Base-by-base conservation (phyloP, 2,329 filamentous ascomycete genomes). In the Colletotrichum cordylinicola region DNA sequence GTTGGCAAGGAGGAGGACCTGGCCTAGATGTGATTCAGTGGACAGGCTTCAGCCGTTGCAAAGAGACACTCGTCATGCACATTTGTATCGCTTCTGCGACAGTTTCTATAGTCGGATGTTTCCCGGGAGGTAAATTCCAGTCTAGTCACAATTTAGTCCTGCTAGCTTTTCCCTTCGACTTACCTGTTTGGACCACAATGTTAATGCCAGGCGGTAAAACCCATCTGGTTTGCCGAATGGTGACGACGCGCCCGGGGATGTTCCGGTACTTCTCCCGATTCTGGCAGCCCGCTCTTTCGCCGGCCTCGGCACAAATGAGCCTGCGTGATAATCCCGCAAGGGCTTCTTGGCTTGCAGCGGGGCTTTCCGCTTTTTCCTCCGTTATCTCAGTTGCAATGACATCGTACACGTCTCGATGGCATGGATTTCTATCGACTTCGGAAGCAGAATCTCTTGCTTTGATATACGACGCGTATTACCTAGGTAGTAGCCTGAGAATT, bases 1-100 rank as follows among this genome's bases (percentile, higher is more conserved):
- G 29, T 35, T 16, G 43, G 5, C 4, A 67, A 67, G 29, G 65
- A 67, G 10, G 65, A 67, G 13, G 65, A 67, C 6, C 56, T 67
- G 65, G 65, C 65, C 35, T 66, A 24, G 24, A 24, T 24, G 24
- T 24, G 24, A 24, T 24, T 24, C 24, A 24, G 4, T 24, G 24
- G 24, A 24, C 3, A 24, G 24, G 24, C 24, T 24, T 24, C 24
- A 24, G 24, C 4, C 24, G 24, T 24, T 24, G 24, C 24, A 24
- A 24, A 24, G 24, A 24, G 24, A 24, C 24, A 24, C 24, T 24
- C 24, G 4, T 24, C 24, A 24, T 4, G 24, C 24, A 24, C 24
- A 24, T 24, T 24, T 24, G 24, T 24, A 24, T 24, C 24, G 24
- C 24, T 24, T 24, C 24, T 24, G 24, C 24, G 24, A 24, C 4